phyloP scores from a whole-genome alignment of 345 rosid species.

The Schrenkiella parvula region DNA sequence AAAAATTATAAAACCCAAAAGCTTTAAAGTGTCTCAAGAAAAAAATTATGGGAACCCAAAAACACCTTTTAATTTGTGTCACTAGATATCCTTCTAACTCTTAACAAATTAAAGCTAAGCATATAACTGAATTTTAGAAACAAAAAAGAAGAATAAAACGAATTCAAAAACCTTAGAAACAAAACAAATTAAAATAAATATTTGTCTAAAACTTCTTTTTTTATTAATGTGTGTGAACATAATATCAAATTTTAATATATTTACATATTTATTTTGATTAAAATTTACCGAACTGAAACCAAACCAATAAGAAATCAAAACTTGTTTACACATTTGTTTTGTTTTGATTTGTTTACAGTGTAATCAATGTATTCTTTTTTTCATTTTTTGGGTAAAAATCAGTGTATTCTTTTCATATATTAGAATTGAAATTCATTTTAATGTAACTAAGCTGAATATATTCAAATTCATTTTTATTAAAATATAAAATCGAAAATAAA shows the following conservation, averaged over 20 bases:
- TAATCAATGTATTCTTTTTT: not conserved
- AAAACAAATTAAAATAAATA: no score
- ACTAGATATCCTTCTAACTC: not conserved
- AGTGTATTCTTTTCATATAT: no score
- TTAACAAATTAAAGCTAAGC: not conserved
- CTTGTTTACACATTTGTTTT: not conserved
- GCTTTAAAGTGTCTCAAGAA: conserved; percentile 14
- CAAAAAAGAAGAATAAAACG: no score
- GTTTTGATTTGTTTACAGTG: not conserved
- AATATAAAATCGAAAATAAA: not conserved
- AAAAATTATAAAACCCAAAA: not conserved
- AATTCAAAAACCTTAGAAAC: no score
- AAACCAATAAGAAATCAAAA: not conserved
- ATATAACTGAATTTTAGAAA: not conserved
- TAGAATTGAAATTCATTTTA: not conserved
- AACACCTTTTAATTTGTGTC: not conserved
- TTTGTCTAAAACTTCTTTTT: not conserved
- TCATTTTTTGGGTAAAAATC: no score
- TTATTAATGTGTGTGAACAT: no score
- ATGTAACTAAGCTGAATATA: not conserved
- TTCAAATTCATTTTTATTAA: not conserved
- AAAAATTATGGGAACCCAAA: not conserved
- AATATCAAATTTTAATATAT: no score
- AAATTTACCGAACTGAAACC: not conserved
- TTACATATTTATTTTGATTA: not conserved